Conservation (phyloP, 148 eudicot species). For the Heliosperma pusillum region DNA sequence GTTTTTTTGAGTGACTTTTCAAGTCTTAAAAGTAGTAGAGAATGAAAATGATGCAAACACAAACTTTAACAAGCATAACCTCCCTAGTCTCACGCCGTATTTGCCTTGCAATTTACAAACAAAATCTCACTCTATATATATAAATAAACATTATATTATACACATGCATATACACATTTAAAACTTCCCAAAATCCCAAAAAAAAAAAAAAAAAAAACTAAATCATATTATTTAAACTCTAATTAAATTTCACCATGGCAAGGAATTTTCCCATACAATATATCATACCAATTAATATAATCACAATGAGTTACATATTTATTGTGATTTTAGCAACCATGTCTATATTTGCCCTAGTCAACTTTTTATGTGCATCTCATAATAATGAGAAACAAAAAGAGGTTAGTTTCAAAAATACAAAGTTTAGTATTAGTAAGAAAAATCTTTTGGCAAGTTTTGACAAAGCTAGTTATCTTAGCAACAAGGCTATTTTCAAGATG, state of each 20-base stretch:
- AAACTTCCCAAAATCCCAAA: not conserved
- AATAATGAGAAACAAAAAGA: conserved; percentile 5
- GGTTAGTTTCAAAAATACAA: conserved; percentile 13
- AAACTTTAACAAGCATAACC: not conserved
- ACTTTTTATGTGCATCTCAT: conserved; percentile 44
- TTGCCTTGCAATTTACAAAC: not conserved
- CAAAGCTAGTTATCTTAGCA: conserved; percentile 36
- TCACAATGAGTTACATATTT: conserved; percentile 12
- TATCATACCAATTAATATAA: conserved; percentile 12
- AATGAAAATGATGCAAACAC: not conserved
- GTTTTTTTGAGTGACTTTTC: not conserved
- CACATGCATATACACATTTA: not conserved
- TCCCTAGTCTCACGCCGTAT: not conserved
- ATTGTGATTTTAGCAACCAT: conserved; percentile 16
- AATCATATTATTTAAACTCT: not conserved
- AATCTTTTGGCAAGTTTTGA: conserved; percentile 15
- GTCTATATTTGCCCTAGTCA: conserved; percentile 37
- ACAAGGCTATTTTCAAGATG: conserved; percentile 52
- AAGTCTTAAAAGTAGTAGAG: not conserved
- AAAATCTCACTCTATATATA: not conserved
- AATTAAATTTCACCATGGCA: conserved; percentile 16
- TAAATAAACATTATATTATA: not conserved
- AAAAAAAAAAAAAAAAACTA: not conserved
- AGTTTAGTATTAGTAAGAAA: conserved; percentile 23
- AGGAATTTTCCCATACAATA: conserved; percentile 13